Percentiles rank a stretch among this genome's conserved stretches.
These are phyloP conservation scores for Priceomyces carsonii DNA, from an alignment of 805 yeast species.

Conservation along the genomic window DNA sequence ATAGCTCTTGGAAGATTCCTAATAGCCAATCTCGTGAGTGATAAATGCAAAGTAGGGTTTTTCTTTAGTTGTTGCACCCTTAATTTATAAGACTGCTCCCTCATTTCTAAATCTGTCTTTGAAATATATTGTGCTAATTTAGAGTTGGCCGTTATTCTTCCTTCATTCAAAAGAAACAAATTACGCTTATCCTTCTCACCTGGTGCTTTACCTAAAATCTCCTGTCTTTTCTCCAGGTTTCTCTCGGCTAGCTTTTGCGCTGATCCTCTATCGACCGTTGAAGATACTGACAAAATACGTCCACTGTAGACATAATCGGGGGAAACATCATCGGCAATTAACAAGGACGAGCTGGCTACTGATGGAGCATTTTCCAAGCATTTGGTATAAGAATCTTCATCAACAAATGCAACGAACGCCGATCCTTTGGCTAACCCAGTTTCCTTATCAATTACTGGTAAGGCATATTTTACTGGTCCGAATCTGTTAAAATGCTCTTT, in stretches of 20 bases:
- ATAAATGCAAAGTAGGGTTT: constrained; percentile 87
- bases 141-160: constrained; percentile 80
- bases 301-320: constrained; percentile 91
- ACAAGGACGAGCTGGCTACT: constrained; percentile 57
- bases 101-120: constrained; percentile 74
- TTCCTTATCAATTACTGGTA: constrained; percentile 85
- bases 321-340: constrained; percentile 90
- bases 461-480: constrained; percentile 88
- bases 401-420: constrained; percentile 86
- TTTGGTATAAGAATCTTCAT: constrained; percentile 58
- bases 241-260: constrained; percentile 75
- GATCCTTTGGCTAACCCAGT: constrained; percentile 91
- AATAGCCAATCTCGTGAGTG: constrained; percentile 93
- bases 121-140: constrained; percentile 71
- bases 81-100: constrained; percentile 83
- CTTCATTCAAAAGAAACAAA: constrained; percentile 86
- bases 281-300: constrained; percentile 77
- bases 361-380: constrained; percentile 83
- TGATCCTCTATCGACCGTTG: constrained; percentile 84
- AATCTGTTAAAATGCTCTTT: constrained; percentile 77
- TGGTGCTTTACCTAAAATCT: constrained; percentile 76
- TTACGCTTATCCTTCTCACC: constrained; percentile 82
- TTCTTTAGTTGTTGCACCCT: constrained; percentile 88
- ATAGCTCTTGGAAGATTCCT: constrained; percentile 92
- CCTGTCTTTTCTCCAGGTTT: constrained; percentile 72